These are phyloP conservation scores for Phytophthora aleatoria DNA, from an alignment of 352 stramenopile genomes.

Conservation along the genomic window DNA sequence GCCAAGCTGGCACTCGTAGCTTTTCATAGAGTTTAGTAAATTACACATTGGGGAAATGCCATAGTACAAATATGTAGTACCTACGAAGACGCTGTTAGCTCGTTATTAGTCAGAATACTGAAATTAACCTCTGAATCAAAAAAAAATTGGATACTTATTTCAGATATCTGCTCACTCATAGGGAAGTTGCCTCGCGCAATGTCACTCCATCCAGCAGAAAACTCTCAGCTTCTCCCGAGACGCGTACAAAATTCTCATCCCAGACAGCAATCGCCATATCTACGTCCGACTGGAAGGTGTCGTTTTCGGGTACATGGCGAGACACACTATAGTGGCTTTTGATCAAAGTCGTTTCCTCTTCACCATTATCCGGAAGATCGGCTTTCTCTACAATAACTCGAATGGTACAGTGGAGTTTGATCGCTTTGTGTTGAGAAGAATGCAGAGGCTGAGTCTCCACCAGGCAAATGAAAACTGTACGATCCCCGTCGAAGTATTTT, in stretches of 20 bases:
- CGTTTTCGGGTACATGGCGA: not conserved
- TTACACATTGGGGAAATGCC: no score
- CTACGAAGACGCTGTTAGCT: no score
- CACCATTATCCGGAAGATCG: not conserved
- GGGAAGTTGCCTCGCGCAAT: not conserved
- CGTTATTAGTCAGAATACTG: no score
- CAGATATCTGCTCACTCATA: no score
- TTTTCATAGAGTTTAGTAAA: no score
- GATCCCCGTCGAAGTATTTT: conserved; percentile 16
- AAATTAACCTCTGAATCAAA: no score
- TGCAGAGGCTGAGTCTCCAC: conserved; percentile 5
- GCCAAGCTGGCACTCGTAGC: no score
- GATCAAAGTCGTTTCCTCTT: conserved; percentile 3
- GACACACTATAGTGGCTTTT: conserved; percentile 17
- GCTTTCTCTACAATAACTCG: conserved; percentile 16
- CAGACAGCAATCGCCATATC: conserved; percentile 22
- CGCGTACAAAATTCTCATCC: conserved; percentile 18
- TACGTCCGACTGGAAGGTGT: not conserved
- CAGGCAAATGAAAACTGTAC: conserved; percentile 17
- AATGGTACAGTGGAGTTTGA: conserved; percentile 1
- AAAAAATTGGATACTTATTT: no score
- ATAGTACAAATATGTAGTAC: no score
- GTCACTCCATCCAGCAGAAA: conserved; percentile 16
- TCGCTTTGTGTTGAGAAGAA: not conserved
- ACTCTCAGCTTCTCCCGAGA: conserved; percentile 18